These are phyloP conservation scores for Apiospora kogelbergensis DNA, from an alignment of 2,329 filamentous ascomycete species.

Conservation along the genomic window DNA sequence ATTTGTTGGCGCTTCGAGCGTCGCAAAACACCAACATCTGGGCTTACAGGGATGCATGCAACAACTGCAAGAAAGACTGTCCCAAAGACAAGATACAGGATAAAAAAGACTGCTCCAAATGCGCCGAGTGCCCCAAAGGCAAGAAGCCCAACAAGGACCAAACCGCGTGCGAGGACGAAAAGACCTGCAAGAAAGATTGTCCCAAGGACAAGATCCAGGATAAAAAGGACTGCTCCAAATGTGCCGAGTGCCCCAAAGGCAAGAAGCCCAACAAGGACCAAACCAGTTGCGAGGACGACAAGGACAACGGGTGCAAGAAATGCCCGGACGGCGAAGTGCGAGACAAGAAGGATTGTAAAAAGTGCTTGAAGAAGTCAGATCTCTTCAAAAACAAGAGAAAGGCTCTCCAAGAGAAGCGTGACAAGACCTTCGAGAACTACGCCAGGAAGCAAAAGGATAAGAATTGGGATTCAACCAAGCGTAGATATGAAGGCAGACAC, in stretches of 20 bases:
- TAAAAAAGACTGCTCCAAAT: neutral
- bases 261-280: neutral
- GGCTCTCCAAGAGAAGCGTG: neutral
- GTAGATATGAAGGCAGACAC: too few species aligned
- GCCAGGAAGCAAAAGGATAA: too few species aligned
- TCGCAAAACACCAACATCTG: neutral
- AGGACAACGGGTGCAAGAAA: neutral
- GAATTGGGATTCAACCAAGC: too few species aligned
- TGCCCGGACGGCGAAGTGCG: neutral
- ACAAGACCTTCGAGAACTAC: neutral
- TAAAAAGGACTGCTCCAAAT: neutral
- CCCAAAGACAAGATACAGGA: neutral
- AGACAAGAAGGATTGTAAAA: neutral
- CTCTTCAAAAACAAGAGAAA: neutral
- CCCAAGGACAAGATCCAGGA: neutral
- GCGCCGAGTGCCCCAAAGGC: neutral
- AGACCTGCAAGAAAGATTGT: neutral
- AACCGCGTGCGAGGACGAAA: neutral
- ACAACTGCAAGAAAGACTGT: neutral
- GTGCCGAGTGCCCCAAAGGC: neutral
- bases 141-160: neutral
- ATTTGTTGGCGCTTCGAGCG: neutral
- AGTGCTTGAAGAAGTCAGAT: neutral
- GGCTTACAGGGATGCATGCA: neutral
- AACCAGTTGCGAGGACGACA: neutral